Evolutionary conservation across 2,329 filamentous ascomycete species (phyloP).

Genomic region (Ilyonectria mors-panacis): DNA sequence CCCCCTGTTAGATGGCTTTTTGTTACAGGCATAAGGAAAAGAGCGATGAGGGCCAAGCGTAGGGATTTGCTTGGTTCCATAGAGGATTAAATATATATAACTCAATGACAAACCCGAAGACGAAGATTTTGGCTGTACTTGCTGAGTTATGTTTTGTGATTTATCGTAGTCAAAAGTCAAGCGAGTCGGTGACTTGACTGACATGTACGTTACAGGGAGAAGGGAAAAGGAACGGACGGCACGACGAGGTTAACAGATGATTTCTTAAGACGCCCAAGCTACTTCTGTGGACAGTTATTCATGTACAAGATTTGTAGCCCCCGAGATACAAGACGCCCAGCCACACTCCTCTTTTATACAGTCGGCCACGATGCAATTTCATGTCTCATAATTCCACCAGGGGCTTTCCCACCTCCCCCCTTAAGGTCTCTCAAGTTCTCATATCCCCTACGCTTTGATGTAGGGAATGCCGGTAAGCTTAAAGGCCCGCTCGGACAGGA

Average conservation of each 20-base stretch:
- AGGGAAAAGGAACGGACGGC: neutral
- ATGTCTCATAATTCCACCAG: neutral
- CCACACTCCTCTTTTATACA: conserved; percentile 14
- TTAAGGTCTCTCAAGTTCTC: neutral
- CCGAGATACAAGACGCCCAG: conserved; percentile 22
- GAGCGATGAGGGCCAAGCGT: conserved; percentile 34
- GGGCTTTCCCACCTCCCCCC: neutral
- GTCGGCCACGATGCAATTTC: neutral
- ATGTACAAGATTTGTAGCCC: conserved; percentile 12
- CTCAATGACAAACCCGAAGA: conserved; percentile 34
- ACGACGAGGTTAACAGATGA: conserved; percentile 4
- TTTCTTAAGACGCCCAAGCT: conserved; percentile 19
- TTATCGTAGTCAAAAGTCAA: neutral
- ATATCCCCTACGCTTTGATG: conserved; percentile 24
- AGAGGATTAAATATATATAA: conserved; percentile 44
- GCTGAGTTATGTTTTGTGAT: neutral
- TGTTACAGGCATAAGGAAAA: conserved; percentile 36
- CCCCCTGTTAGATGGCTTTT: conserved; percentile 41
- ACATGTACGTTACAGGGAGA: no score
- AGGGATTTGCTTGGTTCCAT: conserved; percentile 38
- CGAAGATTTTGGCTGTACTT: neutral
- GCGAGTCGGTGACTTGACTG: neutral
- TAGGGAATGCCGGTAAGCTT: conserved; percentile 45
- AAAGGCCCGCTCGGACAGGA: conserved; percentile 37
- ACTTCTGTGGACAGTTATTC: conserved; percentile 12